phyloP scores from a whole-genome alignment of 2,329 filamentous ascomycete species.

The Boeremia lycopersici region DNA sequence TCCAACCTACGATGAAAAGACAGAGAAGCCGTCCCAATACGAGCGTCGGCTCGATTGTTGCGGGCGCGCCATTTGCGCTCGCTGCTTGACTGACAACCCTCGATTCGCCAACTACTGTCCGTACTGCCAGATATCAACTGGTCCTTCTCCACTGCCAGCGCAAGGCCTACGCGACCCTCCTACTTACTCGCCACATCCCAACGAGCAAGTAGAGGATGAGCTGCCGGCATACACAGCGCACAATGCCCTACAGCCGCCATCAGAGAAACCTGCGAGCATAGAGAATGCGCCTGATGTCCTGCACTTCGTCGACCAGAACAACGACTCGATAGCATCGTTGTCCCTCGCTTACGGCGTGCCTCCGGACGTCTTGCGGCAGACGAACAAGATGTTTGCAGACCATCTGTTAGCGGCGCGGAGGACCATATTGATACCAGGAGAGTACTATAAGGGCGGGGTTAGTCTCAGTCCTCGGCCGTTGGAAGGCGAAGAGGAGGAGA shows the following conservation, averaged over 20 bases:
- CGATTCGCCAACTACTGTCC: constrained; percentile 72
- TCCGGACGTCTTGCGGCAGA: constrained; percentile 63
- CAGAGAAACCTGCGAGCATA: constrained; percentile 40
- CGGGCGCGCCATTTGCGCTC: constrained; percentile 71
- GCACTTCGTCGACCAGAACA: constrained; percentile 74
- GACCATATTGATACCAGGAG: constrained; percentile 73
- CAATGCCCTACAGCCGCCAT: constrained; percentile 27
- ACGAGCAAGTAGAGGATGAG: constrained; percentile 42
- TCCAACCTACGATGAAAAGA: constrained; percentile 58
- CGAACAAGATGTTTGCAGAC: constrained; percentile 74
- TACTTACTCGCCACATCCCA: constrained; percentile 60
- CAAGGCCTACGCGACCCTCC: constrained; percentile 73
- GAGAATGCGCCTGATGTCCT: constrained; percentile 66
- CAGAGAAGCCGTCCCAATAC: constrained; percentile 65
- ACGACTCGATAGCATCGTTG: constrained; percentile 71
- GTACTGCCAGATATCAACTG: constrained; percentile 75
- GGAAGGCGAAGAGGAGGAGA: constrained; percentile 76
- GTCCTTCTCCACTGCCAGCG: constrained; percentile 62
- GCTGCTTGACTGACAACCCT: constrained; percentile 71
- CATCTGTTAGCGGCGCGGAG: constrained; percentile 72
- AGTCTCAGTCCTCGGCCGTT: constrained; percentile 72
- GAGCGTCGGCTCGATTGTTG: constrained; percentile 73
- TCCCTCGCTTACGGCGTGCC: constrained; percentile 76
- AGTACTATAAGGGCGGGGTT: constrained; percentile 69
- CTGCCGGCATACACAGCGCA: constrained; percentile 53